phyloP scores from a whole-genome alignment of 345 rosid genomes.

The Eucalyptus marginata region DNA sequence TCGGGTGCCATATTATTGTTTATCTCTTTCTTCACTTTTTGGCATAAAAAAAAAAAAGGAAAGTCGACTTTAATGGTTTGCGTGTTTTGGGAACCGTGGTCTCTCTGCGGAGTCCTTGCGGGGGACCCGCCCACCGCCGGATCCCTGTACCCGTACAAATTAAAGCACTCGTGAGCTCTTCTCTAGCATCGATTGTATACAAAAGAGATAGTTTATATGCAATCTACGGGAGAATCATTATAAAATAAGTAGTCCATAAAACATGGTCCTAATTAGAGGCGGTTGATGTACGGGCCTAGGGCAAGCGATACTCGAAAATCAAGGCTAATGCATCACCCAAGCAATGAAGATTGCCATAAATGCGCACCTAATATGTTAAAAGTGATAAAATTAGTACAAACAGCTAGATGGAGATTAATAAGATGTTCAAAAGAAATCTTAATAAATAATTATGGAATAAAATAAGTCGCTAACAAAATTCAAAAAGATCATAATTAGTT shows the following conservation, averaged over 20 bases:
- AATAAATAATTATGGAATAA: too few relatives aligned
- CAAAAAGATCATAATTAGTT: too few relatives aligned
- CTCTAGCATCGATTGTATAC: too few relatives aligned
- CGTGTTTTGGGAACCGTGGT: constrained; percentile 19
- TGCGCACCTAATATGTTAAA: not conserved
- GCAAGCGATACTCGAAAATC: not conserved
- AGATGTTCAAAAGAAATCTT: too few relatives aligned
- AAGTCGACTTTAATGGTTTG: not conserved
- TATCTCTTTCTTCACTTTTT: not conserved
- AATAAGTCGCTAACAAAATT: too few relatives aligned
- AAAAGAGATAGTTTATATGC: not conserved
- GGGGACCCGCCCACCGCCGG: constrained; percentile 18
- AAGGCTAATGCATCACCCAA: not conserved
- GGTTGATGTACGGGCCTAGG: not conserved
- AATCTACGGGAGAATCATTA: not conserved
- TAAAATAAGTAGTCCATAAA: not conserved
- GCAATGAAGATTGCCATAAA: not conserved
- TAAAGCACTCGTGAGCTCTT: not conserved
- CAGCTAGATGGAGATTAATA: too few relatives aligned
- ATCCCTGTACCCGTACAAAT: not conserved
- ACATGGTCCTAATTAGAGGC: not conserved
- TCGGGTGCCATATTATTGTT: not conserved
- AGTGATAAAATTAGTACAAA: too few relatives aligned
- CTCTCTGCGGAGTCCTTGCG: not conserved
- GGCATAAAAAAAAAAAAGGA: not conserved